Base-by-base conservation (phyloP, 2,329 filamentous ascomycete genomes). In the Grosmannia clavigera region DNA sequence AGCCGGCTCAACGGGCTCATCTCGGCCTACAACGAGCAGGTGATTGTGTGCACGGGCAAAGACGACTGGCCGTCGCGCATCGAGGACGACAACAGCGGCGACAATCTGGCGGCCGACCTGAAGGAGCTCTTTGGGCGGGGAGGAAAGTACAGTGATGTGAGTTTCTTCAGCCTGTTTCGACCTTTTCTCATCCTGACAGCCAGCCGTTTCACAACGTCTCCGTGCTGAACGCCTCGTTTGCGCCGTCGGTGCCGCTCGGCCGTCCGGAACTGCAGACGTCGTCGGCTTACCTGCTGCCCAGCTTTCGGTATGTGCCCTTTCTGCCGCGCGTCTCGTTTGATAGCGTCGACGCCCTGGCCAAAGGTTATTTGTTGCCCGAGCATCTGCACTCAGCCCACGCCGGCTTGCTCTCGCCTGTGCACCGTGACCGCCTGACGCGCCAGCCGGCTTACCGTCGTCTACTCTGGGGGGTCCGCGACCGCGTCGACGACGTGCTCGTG, bases 161-260 rank as follows among this genome's bases (percentile, higher is more conserved):
- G 79, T 76, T 43, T 43, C 4, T 43, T 40, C 14, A 3, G 14
- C 25, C 48, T 22, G 10, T 11, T 55, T 46, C 58, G 59, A 64
- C 67, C 71, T 69, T 67, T 66, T 69, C 31, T 57, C 10, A 1
- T 35, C 33, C 33, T 35, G 33, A 35, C 33, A 35, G 33, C 46
- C 61, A 96, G 89, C 90, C 91, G 40, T 95, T 87, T 71, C 88
- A 92, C 72, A 89, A 92, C 70, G 74, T 95, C 61, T 81, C 90
- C 31, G 76, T 92, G 60, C 83, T 89, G 27, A 89, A 89, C 67
- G 81, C 87, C 14, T 95, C 90, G 0, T 86, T 96, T 66, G 76
- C 80, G 11, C 76, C 79, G 6, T 81, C 86, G 38, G 79, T 78
- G 9, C 69, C 72, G n/a, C 74, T 74, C 2, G 71, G 71, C 40